Evolutionary conservation across 2,329 filamentous ascomycete species (phyloP).

Genomic region (Alternaria solani): DNA sequence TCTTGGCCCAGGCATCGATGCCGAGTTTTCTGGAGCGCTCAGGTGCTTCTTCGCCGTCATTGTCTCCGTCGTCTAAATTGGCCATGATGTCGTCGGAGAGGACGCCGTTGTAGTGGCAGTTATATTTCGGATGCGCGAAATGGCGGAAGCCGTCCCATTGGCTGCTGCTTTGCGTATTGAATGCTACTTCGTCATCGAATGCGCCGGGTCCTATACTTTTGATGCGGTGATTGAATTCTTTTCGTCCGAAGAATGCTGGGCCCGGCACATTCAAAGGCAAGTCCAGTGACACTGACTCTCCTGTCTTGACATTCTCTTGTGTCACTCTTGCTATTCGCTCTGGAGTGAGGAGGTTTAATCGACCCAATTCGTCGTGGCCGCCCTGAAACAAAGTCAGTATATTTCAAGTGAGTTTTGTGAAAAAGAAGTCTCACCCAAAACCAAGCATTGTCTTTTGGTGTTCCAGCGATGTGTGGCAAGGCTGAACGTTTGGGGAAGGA

Average conservation of each 20-base stretch:
- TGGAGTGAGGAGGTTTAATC: slow-evolving; percentile 67
- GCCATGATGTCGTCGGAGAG: slow-evolving; percentile 36
- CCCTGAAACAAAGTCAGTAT: neutral
- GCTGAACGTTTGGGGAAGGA: slow-evolving; percentile 32
- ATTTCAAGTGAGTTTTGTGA: neutral
- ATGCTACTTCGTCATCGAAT: slow-evolving; percentile 40
- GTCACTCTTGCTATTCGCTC: slow-evolving; percentile 62
- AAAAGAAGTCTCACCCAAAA: slow-evolving; percentile 22
- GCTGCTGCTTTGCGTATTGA: slow-evolving; percentile 47
- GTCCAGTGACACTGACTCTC: slow-evolving; percentile 64
- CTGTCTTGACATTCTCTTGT: slow-evolving; percentile 60
- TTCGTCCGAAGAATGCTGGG: slow-evolving; percentile 64
- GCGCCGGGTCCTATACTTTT: slow-evolving; percentile 25
- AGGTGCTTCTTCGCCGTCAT: slow-evolving; percentile 6
- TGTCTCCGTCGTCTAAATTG: slow-evolving; percentile 26
- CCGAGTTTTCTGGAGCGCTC: slow-evolving; percentile 32
- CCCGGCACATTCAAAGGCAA: slow-evolving; percentile 65
- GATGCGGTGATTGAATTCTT: slow-evolving; percentile 57
- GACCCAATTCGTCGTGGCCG: slow-evolving; percentile 57
- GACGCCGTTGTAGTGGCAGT: slow-evolving; percentile 44
- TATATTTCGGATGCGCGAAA: slow-evolving; percentile 39
- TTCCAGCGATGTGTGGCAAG: slow-evolving; percentile 31
- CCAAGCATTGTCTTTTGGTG: slow-evolving; percentile 32
- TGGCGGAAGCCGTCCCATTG: slow-evolving; percentile 51
- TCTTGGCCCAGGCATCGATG: slow-evolving; percentile 57